Percentiles rank a stretch among this genome's conserved stretches.
phyloP scores from a whole-genome alignment of 345 rosid genomes.

The Chamaenerion angustifolium region DNA sequence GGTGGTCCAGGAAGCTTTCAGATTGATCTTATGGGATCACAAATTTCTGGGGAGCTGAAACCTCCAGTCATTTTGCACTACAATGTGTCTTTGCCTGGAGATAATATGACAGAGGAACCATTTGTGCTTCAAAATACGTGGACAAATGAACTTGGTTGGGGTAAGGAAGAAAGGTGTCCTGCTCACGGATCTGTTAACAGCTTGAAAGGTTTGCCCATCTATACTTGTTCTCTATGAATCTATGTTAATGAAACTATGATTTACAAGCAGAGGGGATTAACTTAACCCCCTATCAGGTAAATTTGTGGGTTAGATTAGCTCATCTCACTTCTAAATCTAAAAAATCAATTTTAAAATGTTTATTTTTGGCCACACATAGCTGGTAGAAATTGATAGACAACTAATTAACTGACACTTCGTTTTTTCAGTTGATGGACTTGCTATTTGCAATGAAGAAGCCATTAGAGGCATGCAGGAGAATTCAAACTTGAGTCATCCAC shows the following conservation, averaged over 20 bases:
- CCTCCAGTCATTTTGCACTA: conserved; percentile 48
- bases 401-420: conserved; percentile 7
- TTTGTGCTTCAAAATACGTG: conserved; percentile 62
- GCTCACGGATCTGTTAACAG: conserved; percentile 25
- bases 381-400: no score
- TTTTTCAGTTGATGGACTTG: conserved; percentile 62
- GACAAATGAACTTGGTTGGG: conserved; percentile 66
- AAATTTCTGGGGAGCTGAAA: conserved; percentile 22
- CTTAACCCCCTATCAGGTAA: no score
- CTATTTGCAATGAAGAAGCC: conserved; percentile 58
- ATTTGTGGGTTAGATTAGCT: no score
- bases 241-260: background rate
- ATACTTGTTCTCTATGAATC: background rate
- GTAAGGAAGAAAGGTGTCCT: conserved; percentile 53
- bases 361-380: background rate
- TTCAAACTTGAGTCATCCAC: conserved; percentile 22
- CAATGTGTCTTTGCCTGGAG: conserved; percentile 45
- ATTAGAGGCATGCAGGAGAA: conserved; percentile 35
- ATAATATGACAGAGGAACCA: conserved; percentile 50
- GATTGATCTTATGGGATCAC: conserved; percentile 44
- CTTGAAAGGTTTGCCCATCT: conserved; percentile 34
- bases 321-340: no score
- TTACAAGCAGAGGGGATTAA: no score
- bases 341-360: no score
- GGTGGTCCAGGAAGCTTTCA: conserved; percentile 38